These are phyloP conservation scores for Fonsecaea nubica DNA, from an alignment of 2,329 filamentous ascomycete genomes.

Conservation along the genomic window DNA sequence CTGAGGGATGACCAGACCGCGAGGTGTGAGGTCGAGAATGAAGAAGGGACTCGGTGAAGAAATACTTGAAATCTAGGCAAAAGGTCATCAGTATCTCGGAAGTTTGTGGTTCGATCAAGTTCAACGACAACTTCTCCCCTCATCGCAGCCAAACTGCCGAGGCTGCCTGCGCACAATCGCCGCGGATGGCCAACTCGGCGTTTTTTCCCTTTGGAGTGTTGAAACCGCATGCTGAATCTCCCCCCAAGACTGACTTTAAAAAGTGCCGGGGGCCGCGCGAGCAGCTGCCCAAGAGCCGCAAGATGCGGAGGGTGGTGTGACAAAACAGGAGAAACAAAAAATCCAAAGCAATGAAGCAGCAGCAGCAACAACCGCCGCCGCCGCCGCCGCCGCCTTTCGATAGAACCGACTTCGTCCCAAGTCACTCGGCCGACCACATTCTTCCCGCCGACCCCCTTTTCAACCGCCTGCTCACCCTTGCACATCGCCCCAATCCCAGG, in stretches of 20 bases:
- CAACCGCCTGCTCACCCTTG: slow-evolving; percentile 44
- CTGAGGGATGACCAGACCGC: neutral
- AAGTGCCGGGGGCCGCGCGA: neutral
- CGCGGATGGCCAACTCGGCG: slow-evolving; percentile 26
- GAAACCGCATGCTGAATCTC: neutral
- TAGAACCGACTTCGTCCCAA: slow-evolving; percentile 42
- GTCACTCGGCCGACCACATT: slow-evolving; percentile 42
- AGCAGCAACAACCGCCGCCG: slow-evolving; percentile 12
- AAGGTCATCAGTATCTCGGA: neutral
- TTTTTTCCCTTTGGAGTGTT: slow-evolving; percentile 2
- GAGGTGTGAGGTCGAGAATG: neutral
- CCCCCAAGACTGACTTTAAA: neutral
- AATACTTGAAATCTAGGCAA: neutral
- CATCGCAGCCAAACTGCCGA: slow-evolving; percentile 21
- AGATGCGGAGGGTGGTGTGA: neutral
- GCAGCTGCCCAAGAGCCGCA: neutral
- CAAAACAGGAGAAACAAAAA: neutral
- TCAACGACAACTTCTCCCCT: slow-evolving; percentile 9
- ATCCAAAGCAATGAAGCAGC: slow-evolving; percentile 21
- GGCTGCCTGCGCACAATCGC: slow-evolving; percentile 17
- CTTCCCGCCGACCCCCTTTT: slow-evolving; percentile 46
- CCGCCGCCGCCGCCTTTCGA: slow-evolving; percentile 29
- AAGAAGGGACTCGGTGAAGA: neutral
- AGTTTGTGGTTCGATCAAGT: neutral
- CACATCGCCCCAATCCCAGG: slow-evolving; percentile 40